Base-by-base conservation (phyloP, 768 basidiomycete species). In the Termitomyces titanicus region DNA sequence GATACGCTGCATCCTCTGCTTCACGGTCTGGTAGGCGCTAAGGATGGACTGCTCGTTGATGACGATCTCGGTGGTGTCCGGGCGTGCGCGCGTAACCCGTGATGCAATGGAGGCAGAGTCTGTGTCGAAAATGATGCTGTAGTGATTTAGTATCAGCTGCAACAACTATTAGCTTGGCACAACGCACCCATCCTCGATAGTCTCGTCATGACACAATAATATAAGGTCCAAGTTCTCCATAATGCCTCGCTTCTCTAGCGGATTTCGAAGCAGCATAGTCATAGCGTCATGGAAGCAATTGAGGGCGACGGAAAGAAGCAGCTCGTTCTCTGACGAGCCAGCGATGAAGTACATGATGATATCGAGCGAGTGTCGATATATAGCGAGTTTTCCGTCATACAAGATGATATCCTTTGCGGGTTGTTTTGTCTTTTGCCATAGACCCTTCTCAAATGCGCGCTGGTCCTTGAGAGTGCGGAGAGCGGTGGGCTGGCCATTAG, bases 11-110 rank as follows among this genome's bases (percentile, higher is more conserved):
- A 94, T 84, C 75, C 83, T 86, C 65, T 92, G 91, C 70, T 85
- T 88, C 59, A 94, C 85, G 0, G 89, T 91, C 76, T 90, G 85
- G 76, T 95, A 97, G 29, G 95, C 95, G 66, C 78, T 94, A 81
- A 96, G 80, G 56, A 97, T 79, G 9, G 94, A 95, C 74, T 97
- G 94, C 74, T 99, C 97, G 78, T 99, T 98, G 79, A 99, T 96
- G 59, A 95, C 88, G 60, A 99, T 97, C 63, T 98, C 95, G 35
- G 88, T 89, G 49, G 95, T 87, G 70, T 98, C 97, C 15, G 96
- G 88, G 60, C 85, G 87, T 40, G 97, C 92, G 60, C 94, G 76
- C 64, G 91, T 95, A 50, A 98, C 97, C 51, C 97, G 77, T 31
- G 94, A 92, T 0, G 94, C 94, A 67, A 98, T 97, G n/a, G 95